phyloP scores from a whole-genome alignment of 192 early-diverging fungal genomes.

The Dissophora globulifera region DNA sequence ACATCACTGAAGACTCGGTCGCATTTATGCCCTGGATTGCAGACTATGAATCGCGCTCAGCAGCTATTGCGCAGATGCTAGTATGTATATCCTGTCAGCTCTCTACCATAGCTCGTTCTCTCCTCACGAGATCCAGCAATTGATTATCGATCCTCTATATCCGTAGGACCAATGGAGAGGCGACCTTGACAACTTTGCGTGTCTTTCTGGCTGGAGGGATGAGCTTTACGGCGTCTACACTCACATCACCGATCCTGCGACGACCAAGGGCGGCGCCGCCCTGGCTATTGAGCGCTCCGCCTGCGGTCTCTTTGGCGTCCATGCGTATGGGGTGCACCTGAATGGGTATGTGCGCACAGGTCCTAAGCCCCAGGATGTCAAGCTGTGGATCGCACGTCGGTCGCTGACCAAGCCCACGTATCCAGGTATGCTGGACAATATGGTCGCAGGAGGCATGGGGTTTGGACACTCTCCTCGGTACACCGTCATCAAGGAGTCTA shows the following conservation, averaged over 20 bases:
- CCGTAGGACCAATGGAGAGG: slow-evolving; percentile 42
- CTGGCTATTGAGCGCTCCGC: slow-evolving; percentile 85
- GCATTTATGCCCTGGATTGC: slow-evolving; percentile 50
- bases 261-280: slow-evolving; percentile 49
- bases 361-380: slow-evolving; percentile 50
- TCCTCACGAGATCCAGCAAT: no score
- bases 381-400: slow-evolving; percentile 92
- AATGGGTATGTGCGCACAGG: slow-evolving; percentile 75
- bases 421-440: slow-evolving; percentile 84
- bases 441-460: slow-evolving; percentile 84
- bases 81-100: background rate
- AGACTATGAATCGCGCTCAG: slow-evolving; percentile 55
- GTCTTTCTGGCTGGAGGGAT: slow-evolving; percentile 78
- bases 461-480: slow-evolving; percentile 65
- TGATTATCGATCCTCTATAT: no score
- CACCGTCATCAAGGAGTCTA: slow-evolving; percentile 86
- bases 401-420: slow-evolving; percentile 85
- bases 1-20: slow-evolving; percentile 48
- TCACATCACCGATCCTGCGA: slow-evolving; percentile 21
- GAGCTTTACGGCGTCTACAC: slow-evolving; percentile 89
- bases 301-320: slow-evolving; percentile 81
- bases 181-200: slow-evolving; percentile 14
- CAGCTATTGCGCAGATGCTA: slow-evolving; percentile 45
- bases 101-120: no score
- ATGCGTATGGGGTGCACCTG: slow-evolving; percentile 90